Conservation (phyloP, 495 filamentous ascomycete species). For the Aspergillus kassunensis region DNA sequence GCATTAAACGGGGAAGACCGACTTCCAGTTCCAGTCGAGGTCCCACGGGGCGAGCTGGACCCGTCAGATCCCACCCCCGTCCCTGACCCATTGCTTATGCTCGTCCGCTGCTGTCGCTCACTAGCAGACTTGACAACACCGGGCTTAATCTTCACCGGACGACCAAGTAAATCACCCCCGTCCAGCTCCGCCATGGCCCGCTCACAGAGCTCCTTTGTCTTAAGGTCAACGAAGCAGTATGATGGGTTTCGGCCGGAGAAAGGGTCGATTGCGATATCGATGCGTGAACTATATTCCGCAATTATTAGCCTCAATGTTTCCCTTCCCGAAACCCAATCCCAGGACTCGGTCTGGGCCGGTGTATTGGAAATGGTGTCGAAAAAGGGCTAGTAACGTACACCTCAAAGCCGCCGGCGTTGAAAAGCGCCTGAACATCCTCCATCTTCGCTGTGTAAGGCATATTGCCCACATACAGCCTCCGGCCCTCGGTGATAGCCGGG, state of each 20-base stretch:
- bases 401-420: constrained; percentile 43
- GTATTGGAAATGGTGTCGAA: too few species aligned
- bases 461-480: constrained; percentile 62
- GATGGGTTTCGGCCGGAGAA: constrained; percentile 65
- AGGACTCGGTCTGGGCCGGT: too few species aligned
- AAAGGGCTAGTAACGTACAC: too few species aligned
- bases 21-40: constrained; percentile 15
- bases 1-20: constrained; percentile 24
- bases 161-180: constrained; percentile 49
- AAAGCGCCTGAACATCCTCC: constrained; percentile 56
- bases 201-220: constrained; percentile 52
- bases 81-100: neutral
- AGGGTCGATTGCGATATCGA: constrained; percentile 65
- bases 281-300: constrained; percentile 47
- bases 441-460: constrained; percentile 61
- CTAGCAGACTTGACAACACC: constrained; percentile 46
- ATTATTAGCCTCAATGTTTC: neutral
- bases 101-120: constrained; percentile 22
- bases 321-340: too few species aligned
- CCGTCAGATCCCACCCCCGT: neutral
- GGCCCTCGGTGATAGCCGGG: constrained; percentile 40
- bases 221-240: constrained; percentile 68
- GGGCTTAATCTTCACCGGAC: constrained; percentile 58
- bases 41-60: constrained; percentile 15
- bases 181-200: constrained; percentile 52